A percentile compares a stretch with the other conserved stretches of the same genome.
Evolutionary conservation across 805 yeast genomes (phyloP).

Genomic region (Myxozyma geophila): DNA sequence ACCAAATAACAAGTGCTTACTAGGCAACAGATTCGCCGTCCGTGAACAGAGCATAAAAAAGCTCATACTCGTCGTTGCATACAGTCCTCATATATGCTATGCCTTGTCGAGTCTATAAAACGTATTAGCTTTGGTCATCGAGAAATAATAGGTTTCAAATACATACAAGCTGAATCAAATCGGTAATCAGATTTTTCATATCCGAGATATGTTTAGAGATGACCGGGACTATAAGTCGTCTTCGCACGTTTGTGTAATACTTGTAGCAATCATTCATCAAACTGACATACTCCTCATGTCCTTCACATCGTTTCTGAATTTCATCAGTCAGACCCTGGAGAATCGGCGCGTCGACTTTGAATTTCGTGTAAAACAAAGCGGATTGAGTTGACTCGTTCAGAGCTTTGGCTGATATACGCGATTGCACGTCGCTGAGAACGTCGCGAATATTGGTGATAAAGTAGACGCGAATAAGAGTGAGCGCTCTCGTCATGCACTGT

Average conservation of each 20-base stretch:
- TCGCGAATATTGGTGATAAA: constrained; percentile 50
- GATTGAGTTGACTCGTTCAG: constrained; percentile 55
- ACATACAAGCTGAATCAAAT: constrained; percentile 54
- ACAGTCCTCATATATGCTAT: constrained; percentile 64
- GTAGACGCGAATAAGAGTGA: constrained; percentile 74
- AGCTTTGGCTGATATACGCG: constrained; percentile 39
- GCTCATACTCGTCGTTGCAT: constrained; percentile 61
- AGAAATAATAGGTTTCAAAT: neutral
- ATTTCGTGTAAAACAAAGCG: constrained; percentile 70
- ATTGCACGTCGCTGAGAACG: constrained; percentile 33
- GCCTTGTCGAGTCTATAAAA: constrained; percentile 56
- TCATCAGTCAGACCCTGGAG: constrained; percentile 48
- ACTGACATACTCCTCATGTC: constrained; percentile 64
- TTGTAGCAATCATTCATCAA: constrained; percentile 66
- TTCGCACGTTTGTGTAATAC: constrained; percentile 65
- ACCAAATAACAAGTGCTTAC: constrained; percentile 8
- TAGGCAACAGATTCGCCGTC: constrained; percentile 49
- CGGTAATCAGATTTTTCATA: constrained; percentile 41
- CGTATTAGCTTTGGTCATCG: neutral
- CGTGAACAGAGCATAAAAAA: constrained; percentile 62
- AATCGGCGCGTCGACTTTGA: constrained; percentile 52
- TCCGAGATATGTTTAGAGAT: constrained; percentile 49
- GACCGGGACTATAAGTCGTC: constrained; percentile 52
- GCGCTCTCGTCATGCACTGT: constrained; percentile 81
- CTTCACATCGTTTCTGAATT: constrained; percentile 48